Conservation (phyloP, 73 alveolate species). For the Stentor coeruleus region DNA sequence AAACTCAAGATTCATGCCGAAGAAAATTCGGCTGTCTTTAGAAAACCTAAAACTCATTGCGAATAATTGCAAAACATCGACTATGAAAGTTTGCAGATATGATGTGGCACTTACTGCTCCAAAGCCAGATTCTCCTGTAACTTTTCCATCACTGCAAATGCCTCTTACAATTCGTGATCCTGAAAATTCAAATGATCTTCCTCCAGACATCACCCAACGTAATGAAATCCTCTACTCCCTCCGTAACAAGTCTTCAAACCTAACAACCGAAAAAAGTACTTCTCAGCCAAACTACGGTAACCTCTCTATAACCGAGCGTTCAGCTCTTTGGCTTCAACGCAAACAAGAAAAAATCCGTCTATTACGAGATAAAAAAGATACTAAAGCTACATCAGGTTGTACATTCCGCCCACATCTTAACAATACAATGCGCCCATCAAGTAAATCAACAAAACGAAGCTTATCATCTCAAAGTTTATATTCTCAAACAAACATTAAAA, state of each 20-base stretch:
- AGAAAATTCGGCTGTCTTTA: not conserved
- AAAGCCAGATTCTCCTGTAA: not conserved
- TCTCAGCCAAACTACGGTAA: no score
- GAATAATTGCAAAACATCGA: no score
- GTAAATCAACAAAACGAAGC: no score
- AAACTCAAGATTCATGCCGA: not conserved
- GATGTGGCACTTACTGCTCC: not conserved
- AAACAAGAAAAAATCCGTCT: not conserved
- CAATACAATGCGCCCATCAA: no score
- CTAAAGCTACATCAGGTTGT: not conserved
- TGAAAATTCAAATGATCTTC: not conserved
- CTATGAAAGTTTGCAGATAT: not conserved
- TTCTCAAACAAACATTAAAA: no score
- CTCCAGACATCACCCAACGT: not conserved
- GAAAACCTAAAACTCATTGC: not conserved
- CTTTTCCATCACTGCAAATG: not conserved
- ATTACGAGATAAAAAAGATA: not conserved
- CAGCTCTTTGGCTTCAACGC: not conserved
- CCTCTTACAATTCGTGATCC: not conserved
- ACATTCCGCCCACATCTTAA: not conserved
- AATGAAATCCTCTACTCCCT: not conserved
- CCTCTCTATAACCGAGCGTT: not conserved
- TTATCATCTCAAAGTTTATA: no score
- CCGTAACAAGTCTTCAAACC: not conserved
- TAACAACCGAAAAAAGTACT: not conserved